These are phyloP conservation scores for Chalaropsis ovoidea DNA, from an alignment of 2,329 filamentous ascomycete genomes.

Conservation along the genomic window DNA sequence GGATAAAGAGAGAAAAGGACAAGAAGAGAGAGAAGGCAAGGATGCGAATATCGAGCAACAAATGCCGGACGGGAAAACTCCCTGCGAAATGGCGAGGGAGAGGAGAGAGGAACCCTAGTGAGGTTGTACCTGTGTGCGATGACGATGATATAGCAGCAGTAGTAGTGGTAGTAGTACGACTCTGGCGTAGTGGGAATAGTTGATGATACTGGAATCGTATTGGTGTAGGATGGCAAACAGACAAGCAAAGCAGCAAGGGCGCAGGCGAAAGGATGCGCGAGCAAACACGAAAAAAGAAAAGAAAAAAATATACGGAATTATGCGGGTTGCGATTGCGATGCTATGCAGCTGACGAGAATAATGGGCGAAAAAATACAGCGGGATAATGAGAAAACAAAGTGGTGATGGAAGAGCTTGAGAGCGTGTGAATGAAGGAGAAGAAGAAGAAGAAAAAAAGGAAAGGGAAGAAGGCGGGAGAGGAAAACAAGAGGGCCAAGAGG, in stretches of 20 bases:
- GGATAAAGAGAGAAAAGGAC: constrained; percentile 5
- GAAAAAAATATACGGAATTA: background rate
- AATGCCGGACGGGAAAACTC: constrained; percentile 2
- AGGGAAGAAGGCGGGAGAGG: background rate
- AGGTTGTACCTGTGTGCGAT: background rate
- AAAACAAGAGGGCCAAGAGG: background rate
- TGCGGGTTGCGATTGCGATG: background rate
- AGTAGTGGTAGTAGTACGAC: background rate
- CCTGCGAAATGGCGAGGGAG: background rate
- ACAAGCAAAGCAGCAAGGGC: constrained; percentile 1
- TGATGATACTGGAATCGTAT: constrained; percentile 3
- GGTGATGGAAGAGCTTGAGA: background rate
- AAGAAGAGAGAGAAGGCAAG: constrained; percentile 10
- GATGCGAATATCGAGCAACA: background rate
- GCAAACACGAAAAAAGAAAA: background rate
- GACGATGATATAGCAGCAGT: constrained; percentile 9
- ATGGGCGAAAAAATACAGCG: background rate
- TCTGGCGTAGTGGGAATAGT: background rate
- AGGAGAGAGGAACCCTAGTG: constrained; percentile 2
- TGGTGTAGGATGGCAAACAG: constrained; percentile 3
- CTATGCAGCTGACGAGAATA: background rate
- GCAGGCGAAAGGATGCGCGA: background rate
- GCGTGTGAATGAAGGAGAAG: background rate
- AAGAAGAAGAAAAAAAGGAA: background rate
- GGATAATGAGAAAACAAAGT: background rate